Conservation (phyloP, 306 rosid genomes). For the Lathyrus tuberosus region DNA sequence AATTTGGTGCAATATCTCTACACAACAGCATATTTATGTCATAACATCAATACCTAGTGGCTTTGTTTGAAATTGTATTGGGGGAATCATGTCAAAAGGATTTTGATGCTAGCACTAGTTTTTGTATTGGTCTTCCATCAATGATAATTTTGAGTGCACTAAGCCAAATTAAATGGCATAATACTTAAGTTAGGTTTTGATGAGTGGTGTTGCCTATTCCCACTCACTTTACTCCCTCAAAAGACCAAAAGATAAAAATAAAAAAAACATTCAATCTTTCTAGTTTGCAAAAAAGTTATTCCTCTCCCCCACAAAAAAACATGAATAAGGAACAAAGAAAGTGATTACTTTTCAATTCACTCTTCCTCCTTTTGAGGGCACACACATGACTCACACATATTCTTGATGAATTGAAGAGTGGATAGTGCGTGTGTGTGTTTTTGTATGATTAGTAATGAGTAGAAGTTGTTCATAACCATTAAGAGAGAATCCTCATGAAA, state of each 20-base stretch:
- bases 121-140: constrained; percentile 29
- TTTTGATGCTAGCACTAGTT: constrained; percentile 5
- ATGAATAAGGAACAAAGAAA: constrained; percentile 66
- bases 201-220: constrained; percentile 62
- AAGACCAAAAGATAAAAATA: constrained; percentile 47
- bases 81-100: constrained; percentile 43
- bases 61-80: constrained; percentile 33
- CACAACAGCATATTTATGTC: constrained; percentile 13
- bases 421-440: not conserved
- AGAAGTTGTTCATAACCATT: constrained; percentile 32
- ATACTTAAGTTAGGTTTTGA: constrained; percentile 35
- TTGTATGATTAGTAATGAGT: too few species aligned
- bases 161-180: constrained; percentile 36
- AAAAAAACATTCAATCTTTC: constrained; percentile 56
- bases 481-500: constrained; percentile 59
- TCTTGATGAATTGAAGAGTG: constrained; percentile 38
- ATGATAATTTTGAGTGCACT: constrained; percentile 38
- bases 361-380: constrained; percentile 70
- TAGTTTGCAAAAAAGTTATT: constrained; percentile 75
- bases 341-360: constrained; percentile 67
- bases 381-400: constrained; percentile 61
- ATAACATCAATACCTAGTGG: constrained; percentile 29
- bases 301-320: constrained; percentile 89
- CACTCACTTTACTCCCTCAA: constrained; percentile 58
- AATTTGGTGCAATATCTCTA: constrained; percentile 32